phyloP scores from a whole-genome alignment of 2,329 filamentous ascomycete species.

The Aspergillus hiratsukae region DNA sequence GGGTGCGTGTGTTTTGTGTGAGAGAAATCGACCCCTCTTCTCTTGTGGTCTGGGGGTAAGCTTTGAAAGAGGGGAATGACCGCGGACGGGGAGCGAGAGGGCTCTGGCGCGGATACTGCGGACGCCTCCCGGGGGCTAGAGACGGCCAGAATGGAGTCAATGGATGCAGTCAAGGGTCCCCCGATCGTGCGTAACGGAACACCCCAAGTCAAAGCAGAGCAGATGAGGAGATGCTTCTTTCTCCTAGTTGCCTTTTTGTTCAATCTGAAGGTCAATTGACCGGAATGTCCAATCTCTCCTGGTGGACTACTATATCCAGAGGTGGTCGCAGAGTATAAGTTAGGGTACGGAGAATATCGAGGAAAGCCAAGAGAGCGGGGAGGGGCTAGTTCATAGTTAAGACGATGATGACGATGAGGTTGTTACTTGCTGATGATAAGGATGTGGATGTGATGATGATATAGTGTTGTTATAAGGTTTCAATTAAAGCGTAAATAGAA shows the following conservation, averaged over 20 bases:
- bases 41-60: not conserved
- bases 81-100: not conserved
- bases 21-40: conserved; percentile 6
- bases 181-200: conserved; percentile 7
- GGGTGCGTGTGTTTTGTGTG: not conserved
- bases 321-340: too few relatives aligned
- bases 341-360: too few relatives aligned
- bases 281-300: not conserved
- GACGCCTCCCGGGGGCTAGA: conserved; percentile 2
- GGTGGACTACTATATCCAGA: not conserved
- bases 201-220: not conserved
- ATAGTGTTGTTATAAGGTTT: not conserved
- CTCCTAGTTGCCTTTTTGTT: not conserved
- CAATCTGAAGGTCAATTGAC: not conserved
- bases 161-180: not conserved
- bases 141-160: not conserved
- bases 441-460: not conserved
- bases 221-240: not conserved
- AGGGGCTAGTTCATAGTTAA: not conserved
- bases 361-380: not conserved
- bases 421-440: not conserved
- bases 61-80: conserved; percentile 1
- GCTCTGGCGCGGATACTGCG: conserved; percentile 15
- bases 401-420: not conserved
- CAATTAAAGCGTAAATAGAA: not conserved